A percentile compares a stretch with the other conserved stretches of the same genome.
These are phyloP conservation scores for Nannochloris sp. DNA, from an alignment of 139 green algal genomes.

Conservation along the genomic window DNA sequence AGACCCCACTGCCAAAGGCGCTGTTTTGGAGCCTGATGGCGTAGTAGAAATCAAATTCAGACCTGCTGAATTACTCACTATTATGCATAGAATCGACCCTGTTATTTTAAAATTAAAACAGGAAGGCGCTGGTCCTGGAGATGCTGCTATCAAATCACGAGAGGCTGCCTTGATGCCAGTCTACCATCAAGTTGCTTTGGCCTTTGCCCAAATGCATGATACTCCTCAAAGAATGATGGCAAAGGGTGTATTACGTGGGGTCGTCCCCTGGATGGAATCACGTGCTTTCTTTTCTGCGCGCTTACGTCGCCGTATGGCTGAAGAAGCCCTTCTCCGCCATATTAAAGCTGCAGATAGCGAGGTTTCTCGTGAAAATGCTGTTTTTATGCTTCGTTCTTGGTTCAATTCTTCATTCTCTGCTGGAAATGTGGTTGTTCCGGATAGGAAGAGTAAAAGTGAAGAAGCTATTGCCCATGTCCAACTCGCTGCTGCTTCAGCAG, in stretches of 20 bases:
- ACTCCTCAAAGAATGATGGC: conserved; percentile 86
- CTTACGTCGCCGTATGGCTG: conserved; percentile 64
- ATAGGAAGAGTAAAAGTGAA: background rate
- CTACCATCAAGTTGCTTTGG: conserved; percentile 77
- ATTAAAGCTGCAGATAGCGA: conserved; percentile 33
- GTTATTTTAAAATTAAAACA: conserved; percentile 44
- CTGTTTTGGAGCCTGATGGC: conserved; percentile 94
- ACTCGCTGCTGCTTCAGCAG: background rate
- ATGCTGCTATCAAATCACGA: conserved; percentile 45
- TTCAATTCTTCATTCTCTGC: conserved; percentile 3
- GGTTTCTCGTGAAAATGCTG: conserved; percentile 10
- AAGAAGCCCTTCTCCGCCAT: conserved; percentile 57
- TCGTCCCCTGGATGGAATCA: conserved; percentile 80
- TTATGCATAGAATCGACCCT: conserved; percentile 87
- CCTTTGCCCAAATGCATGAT: conserved; percentile 96
- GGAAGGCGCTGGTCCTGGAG: conserved; percentile 6
- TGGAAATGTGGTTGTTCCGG: background rate
- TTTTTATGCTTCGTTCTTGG: conserved; percentile 28
- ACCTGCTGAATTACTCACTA: conserved; percentile 58
- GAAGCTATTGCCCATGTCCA: background rate
- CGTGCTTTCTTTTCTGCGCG: conserved; percentile 76
- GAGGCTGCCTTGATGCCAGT: conserved; percentile 72
- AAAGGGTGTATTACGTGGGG: conserved; percentile 77
- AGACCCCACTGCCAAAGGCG: conserved; percentile 67
- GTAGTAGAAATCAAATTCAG: conserved; percentile 99